Percentiles rank a stretch among this genome's conserved stretches.
Conservation (phyloP, 257 asterid genomes). For the Schizonepeta tenuifolia region DNA sequence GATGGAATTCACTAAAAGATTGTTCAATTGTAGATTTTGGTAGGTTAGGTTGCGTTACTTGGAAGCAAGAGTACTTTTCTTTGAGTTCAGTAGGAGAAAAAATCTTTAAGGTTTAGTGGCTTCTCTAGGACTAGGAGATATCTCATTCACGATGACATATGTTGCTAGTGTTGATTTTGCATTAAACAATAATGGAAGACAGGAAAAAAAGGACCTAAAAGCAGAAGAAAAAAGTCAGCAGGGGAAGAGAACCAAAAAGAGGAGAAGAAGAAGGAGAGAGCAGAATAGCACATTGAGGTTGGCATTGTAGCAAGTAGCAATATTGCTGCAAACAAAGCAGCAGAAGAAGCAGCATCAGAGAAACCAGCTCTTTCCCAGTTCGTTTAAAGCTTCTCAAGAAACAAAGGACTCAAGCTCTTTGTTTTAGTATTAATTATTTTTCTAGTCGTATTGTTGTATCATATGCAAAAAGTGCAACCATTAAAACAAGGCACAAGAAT, state of each 20-base stretch:
- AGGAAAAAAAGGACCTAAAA: neutral
- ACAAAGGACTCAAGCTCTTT: neutral
- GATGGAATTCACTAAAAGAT: neutral
- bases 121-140: neutral
- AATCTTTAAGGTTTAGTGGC: neutral
- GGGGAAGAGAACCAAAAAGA: neutral
- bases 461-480: neutral
- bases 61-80: neutral
- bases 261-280: neutral
- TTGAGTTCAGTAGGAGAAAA: neutral
- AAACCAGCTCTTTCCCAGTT: neutral
- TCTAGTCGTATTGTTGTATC: neutral
- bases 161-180: neutral
- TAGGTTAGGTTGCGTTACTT: neutral
- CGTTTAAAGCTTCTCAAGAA: neutral
- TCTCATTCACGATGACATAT: neutral
- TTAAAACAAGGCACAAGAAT: slow-evolving; percentile 1
- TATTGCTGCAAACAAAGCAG: neutral
- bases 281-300: slow-evolving; percentile 18
- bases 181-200: neutral
- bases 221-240: neutral
- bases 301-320: slow-evolving; percentile 6
- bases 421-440: neutral
- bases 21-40: neutral
- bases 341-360: neutral